phyloP scores from a whole-genome alignment of 2,329 filamentous ascomycete species.

The Aspergillus jensenii region DNA sequence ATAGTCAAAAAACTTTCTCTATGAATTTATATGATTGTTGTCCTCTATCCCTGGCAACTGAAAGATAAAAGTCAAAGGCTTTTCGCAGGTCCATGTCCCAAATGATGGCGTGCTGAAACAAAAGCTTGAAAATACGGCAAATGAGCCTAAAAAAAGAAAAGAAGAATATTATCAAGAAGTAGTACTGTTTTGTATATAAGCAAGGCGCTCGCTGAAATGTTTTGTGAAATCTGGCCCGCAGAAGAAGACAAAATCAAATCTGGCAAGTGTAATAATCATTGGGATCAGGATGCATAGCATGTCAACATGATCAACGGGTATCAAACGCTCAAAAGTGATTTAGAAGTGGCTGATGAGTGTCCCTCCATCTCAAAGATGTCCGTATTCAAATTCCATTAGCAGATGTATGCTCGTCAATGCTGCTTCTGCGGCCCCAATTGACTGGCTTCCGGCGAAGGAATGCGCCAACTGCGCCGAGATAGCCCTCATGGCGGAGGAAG shows the following conservation, averaged over 20 bases:
- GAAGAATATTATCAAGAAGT: constrained; percentile 2
- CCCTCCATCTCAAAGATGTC: not conserved
- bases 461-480: constrained; percentile 88
- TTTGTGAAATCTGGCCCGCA: constrained; percentile 5
- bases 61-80: not conserved
- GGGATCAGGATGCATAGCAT: constrained; percentile 12
- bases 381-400: constrained; percentile 19
- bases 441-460: constrained; percentile 87
- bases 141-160: not conserved
- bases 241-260: constrained; percentile 7
- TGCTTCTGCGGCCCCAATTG: constrained; percentile 86
- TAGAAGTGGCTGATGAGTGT: constrained; percentile 3
- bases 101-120: not conserved
- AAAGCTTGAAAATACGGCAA: not conserved
- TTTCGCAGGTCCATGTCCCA: not conserved
- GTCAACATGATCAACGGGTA: constrained; percentile 20
- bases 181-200: constrained; percentile 1
- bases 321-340: constrained; percentile 17
- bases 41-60: not conserved
- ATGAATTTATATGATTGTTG: not conserved
- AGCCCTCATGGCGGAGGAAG: constrained; percentile 93
- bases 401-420: constrained; percentile 58
- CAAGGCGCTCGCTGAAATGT: constrained; percentile 4
- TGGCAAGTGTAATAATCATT: constrained; percentile 3
- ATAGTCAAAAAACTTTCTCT: not conserved